Conservation (phyloP, 805 yeast species). For the Metschnikowia arizonensis region DNA sequence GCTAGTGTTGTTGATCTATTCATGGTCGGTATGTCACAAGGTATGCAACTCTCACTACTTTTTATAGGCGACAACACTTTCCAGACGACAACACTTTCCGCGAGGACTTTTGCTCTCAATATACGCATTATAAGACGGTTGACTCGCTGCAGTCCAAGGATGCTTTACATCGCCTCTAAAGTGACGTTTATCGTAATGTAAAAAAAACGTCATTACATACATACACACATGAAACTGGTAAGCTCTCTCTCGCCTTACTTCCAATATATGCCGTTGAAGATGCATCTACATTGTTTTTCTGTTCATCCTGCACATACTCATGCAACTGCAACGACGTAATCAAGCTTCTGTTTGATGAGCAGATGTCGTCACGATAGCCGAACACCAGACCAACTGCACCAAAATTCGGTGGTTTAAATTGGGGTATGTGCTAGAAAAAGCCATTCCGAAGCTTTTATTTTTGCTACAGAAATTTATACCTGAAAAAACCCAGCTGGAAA, state of each 20-base stretch:
- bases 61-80: neutral
- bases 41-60: too few relatives aligned
- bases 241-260: neutral
- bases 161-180: neutral
- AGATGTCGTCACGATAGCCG: neutral
- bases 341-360: constrained; percentile 2
- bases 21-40: neutral
- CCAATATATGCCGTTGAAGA: neutral
- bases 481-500: neutral
- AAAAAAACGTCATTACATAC: neutral
- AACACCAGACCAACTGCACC: neutral
- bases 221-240: neutral
- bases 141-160: neutral
- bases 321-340: constrained; percentile 20
- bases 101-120: neutral
- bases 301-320: constrained; percentile 5
- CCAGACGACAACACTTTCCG: neutral
- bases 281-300: neutral
- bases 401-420: neutral
- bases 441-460: neutral
- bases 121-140: neutral
- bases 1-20: too few relatives aligned
- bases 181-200: neutral
- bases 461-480: too few relatives aligned
- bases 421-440: neutral